phyloP scores from a whole-genome alignment of 768 basidiomycete species.

The Mycena vitilis region DNA sequence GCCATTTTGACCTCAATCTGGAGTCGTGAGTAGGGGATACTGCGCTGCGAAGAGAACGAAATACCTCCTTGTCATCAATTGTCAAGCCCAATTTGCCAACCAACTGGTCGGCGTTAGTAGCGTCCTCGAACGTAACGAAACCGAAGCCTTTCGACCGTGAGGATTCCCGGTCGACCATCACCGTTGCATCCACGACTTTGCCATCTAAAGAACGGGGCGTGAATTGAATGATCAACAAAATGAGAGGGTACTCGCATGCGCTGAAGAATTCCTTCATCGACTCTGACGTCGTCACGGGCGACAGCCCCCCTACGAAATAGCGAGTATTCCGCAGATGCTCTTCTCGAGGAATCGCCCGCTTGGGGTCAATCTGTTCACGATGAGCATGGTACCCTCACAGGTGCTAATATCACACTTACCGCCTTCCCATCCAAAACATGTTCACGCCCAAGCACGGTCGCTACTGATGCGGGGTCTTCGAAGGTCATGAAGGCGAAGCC shows the following conservation, averaged over 20 bases:
- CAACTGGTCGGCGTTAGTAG: constrained; percentile 71
- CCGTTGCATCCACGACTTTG: constrained; percentile 85
- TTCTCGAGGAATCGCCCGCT: constrained; percentile 86
- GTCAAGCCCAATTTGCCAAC: constrained; percentile 75
- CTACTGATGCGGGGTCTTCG: constrained; percentile 72
- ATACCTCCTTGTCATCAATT: constrained; percentile 81
- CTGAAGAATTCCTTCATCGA: constrained; percentile 77
- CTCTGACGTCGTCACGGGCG: constrained; percentile 75
- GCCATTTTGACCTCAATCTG: constrained; percentile 89
- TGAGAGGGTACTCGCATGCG: constrained; percentile 47
- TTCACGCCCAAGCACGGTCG: constrained; percentile 71
- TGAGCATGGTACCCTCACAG: neutral
- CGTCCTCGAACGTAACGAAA: constrained; percentile 84
- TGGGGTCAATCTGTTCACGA: constrained; percentile 77
- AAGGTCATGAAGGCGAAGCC: constrained; percentile 91
- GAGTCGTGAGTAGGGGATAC: neutral
- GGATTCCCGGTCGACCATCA: constrained; percentile 87
- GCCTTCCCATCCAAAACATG: constrained; percentile 85
- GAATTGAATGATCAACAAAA: neutral
- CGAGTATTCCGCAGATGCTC: constrained; percentile 82
- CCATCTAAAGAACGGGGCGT: constrained; percentile 52
- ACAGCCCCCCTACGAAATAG: constrained; percentile 85
- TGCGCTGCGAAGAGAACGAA: neutral
- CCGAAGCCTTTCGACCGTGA: constrained; percentile 86
- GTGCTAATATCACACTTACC: constrained; percentile 50